Evolutionary conservation across 805 yeast genomes (phyloP).

Genomic region (Pichia eremophila): DNA sequence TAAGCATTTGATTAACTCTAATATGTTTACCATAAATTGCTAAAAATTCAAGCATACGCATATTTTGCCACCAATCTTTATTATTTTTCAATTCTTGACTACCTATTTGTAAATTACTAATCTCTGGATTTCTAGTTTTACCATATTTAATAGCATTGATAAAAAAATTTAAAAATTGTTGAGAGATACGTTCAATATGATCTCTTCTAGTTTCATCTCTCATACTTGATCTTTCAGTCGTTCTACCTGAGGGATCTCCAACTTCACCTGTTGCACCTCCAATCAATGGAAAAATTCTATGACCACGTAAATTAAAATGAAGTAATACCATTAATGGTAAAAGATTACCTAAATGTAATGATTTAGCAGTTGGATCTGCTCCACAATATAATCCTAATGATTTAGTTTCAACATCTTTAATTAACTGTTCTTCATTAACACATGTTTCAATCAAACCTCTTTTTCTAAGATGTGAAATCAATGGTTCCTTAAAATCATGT

Average conservation of each 20-base stretch:
- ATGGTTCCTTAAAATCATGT: slow-evolving; percentile 28
- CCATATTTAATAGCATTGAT: slow-evolving; percentile 56
- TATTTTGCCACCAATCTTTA: slow-evolving; percentile 75
- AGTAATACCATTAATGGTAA: slow-evolving; percentile 78
- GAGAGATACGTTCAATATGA: slow-evolving; percentile 51
- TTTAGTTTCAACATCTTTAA: slow-evolving; percentile 16
- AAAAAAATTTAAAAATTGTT: slow-evolving; percentile 57
- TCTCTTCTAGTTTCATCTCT: slow-evolving; percentile 38
- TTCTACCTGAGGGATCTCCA: slow-evolving; percentile 94
- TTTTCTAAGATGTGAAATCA: slow-evolving; percentile 31
- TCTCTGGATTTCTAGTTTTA: slow-evolving; percentile 31
- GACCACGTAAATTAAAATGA: slow-evolving; percentile 81
- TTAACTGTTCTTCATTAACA: slow-evolving; percentile 27
- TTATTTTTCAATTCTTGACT: slow-evolving; percentile 42
- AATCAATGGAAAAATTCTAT: slow-evolving; percentile 70
- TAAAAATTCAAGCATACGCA: slow-evolving; percentile 70
- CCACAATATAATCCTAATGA: slow-evolving; percentile 74
- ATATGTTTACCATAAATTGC: slow-evolving; percentile 69
- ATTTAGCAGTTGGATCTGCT: slow-evolving; percentile 90
- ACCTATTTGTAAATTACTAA: slow-evolving; percentile 11
- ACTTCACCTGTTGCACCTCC: slow-evolving; percentile 95
- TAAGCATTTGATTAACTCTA: slow-evolving; percentile 78
- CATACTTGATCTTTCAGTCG: slow-evolving; percentile 60
- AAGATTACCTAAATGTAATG: slow-evolving; percentile 85
- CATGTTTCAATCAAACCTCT: slow-evolving; percentile 39